phyloP scores from a whole-genome alignment of 805 yeast species.

The Ogataea nakhonphanomensis region DNA sequence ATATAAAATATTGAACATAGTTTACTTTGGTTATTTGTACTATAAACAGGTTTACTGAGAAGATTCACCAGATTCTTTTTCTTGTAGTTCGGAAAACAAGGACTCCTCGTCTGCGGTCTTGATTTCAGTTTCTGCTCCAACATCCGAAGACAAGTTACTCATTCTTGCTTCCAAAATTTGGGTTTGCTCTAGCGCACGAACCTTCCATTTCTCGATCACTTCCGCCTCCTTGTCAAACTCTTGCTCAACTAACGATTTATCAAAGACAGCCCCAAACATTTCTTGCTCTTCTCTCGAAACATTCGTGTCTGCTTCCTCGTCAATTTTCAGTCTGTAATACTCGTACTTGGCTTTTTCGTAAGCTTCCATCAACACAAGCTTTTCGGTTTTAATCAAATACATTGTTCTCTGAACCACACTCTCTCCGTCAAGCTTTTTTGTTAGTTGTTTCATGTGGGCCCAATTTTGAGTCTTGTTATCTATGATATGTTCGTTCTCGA shows the following conservation, averaged over 20 bases:
- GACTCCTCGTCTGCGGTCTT: conserved; percentile 23
- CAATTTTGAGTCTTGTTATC: conserved; percentile 62
- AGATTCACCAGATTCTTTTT: conserved; percentile 1
- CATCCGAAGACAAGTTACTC: conserved; percentile 27
- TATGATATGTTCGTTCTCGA: conserved; percentile 65
- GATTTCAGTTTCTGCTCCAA: conserved; percentile 22
- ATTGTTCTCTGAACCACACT: conserved; percentile 74
- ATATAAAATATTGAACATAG: conserved; percentile 3
- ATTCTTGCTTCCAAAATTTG: conserved; percentile 47
- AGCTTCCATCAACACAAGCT: conserved; percentile 51
- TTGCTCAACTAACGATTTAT: conserved; percentile 55
- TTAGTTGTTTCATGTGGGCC: conserved; percentile 70
- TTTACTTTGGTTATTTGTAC: conserved; percentile 1
- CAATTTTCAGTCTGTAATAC: conserved; percentile 81
- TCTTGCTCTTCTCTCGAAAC: conserved; percentile 77
- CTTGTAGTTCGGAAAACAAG: conserved; percentile 18
- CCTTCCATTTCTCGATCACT: conserved; percentile 69
- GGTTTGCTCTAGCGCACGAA: conserved; percentile 63
- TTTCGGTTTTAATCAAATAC: conserved; percentile 42
- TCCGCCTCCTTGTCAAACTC: conserved; percentile 72
- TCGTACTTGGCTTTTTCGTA: conserved; percentile 86
- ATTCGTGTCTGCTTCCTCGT: conserved; percentile 70
- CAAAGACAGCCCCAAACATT: conserved; percentile 80
- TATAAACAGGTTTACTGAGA: conserved; percentile 9
- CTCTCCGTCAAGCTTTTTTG: conserved; percentile 84